These are phyloP conservation scores for Candida dajiaensis DNA, from an alignment of 805 yeast species.

Conservation along the genomic window DNA sequence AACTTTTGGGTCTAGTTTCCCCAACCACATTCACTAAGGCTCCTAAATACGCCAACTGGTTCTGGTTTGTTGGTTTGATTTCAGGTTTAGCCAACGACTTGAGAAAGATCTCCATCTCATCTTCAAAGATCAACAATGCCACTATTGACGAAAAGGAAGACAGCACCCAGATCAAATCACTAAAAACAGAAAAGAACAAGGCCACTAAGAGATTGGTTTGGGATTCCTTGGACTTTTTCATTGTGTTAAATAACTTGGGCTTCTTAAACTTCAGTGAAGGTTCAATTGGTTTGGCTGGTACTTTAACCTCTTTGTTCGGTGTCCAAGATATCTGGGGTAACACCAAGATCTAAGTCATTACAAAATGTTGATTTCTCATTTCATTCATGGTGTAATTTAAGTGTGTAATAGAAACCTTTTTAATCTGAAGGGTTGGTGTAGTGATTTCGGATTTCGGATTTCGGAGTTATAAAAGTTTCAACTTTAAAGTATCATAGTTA, in stretches of 20 bases:
- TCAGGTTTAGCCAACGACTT: conserved; percentile 57
- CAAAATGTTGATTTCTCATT: background rate
- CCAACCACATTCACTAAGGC: conserved; percentile 40
- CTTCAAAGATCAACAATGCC: conserved; percentile 13
- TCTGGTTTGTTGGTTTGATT: conserved; percentile 71
- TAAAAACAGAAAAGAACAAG: conserved; percentile 37
- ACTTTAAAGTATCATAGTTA: background rate
- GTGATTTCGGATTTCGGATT: no score
- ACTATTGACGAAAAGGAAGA: conserved; percentile 32
- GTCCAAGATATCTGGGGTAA: conserved; percentile 64
- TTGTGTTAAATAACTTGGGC: conserved; percentile 66
- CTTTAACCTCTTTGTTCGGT: conserved; percentile 74
- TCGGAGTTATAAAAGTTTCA: no score
- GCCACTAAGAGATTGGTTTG: conserved; percentile 63
- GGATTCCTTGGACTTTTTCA: conserved; percentile 69
- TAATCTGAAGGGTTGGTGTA: no score
- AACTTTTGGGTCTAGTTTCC: conserved; percentile 48
- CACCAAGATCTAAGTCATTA: conserved; percentile 24
- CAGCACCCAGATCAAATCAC: conserved; percentile 30
- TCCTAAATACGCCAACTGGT: conserved; percentile 56
- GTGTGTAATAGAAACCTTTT: background rate
- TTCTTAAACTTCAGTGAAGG: conserved; percentile 67
- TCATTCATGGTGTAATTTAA: no score
- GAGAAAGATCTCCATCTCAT: conserved; percentile 45
- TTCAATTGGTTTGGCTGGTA: conserved; percentile 77